Percentiles rank a stretch among this genome's conserved stretches.
Evolutionary conservation across 2,329 filamentous ascomycete species (phyloP).

Genomic region (Calonectria ilicicola): DNA sequence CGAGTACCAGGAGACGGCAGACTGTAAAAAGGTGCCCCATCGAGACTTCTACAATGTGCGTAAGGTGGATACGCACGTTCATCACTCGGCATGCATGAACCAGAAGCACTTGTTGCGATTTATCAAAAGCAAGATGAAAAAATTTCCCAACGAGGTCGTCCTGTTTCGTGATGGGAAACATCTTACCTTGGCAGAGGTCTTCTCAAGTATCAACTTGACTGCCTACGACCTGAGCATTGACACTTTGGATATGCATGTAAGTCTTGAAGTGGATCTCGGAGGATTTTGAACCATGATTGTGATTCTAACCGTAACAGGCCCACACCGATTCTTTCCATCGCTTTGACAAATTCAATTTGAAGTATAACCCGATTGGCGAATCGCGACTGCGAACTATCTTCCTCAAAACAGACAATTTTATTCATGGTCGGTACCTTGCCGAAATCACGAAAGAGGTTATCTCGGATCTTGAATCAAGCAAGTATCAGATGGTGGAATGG

Average conservation of each 20-base stretch:
- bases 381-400: constrained; percentile 98
- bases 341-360: constrained; percentile 99
- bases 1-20: constrained; percentile 97
- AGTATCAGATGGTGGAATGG: constrained; percentile 99
- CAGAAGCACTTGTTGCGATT: constrained; percentile 98
- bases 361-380: constrained; percentile 98
- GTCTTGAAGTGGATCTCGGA: constrained; percentile 47
- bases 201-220: constrained; percentile 96
- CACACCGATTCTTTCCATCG: constrained; percentile 98
- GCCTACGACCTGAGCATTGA: constrained; percentile 98
- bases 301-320: constrained; percentile 64
- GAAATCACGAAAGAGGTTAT: constrained; percentile 99
- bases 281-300: neutral
- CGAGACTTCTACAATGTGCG: constrained; percentile 99
- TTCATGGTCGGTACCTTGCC: constrained; percentile 93
- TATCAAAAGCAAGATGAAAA: constrained; percentile 99
- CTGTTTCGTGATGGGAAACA: constrained; percentile 92
- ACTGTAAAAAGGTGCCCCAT: constrained; percentile 97
- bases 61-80: constrained; percentile 98
- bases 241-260: constrained; percentile 97
- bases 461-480: constrained; percentile 95
- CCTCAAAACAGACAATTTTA: constrained; percentile 97
- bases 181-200: constrained; percentile 91
- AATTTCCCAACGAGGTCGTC: constrained; percentile 92
- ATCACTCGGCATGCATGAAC: constrained; percentile 99